Conservation (phyloP, 1,139 yeast species). For the Candida neerlandica region DNA sequence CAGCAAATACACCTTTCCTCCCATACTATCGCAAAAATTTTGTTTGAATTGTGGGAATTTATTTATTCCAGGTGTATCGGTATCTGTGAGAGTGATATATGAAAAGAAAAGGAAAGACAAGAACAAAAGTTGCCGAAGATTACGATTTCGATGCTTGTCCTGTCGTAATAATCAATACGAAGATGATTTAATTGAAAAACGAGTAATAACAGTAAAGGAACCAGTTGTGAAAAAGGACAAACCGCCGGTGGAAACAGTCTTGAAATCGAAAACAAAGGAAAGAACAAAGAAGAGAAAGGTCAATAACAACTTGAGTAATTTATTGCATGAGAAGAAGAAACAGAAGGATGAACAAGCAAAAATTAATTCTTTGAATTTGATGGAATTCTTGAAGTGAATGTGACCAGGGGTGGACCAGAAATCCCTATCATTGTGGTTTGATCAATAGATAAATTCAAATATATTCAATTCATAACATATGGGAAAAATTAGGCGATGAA, state of each 20-base stretch:
- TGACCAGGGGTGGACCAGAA: background rate
- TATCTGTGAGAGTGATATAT: conserved; percentile 22
- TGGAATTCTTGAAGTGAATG: conserved; percentile 45
- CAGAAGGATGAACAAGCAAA: conserved; percentile 30
- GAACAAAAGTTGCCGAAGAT: conserved; percentile 2
- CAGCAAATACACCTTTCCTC: conserved; percentile 33
- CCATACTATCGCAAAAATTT: conserved; percentile 28
- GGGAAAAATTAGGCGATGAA: too few relatives aligned
- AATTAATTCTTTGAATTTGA: conserved; percentile 41
- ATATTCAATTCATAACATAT: too few relatives aligned
- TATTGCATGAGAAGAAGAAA: conserved; percentile 48
- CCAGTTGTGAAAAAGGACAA: conserved; percentile 8
- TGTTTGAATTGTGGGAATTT: conserved; percentile 51
- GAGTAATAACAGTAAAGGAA: conserved; percentile 6
- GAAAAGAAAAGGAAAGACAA: conserved; percentile 12
- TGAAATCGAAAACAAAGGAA: conserved; percentile 23
- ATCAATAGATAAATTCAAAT: too few relatives aligned
- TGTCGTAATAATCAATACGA: conserved; percentile 12
- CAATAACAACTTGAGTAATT: conserved; percentile 33
- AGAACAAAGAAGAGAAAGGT: conserved; percentile 32
- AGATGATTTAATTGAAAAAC: conserved; percentile 7
- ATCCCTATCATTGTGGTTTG: too few relatives aligned
- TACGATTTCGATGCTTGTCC: conserved; percentile 10
- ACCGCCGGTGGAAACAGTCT: background rate
- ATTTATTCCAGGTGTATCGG: conserved; percentile 49